Base-by-base conservation (phyloP, 1,139 yeast species). In the Taphrina confusa region DNA sequence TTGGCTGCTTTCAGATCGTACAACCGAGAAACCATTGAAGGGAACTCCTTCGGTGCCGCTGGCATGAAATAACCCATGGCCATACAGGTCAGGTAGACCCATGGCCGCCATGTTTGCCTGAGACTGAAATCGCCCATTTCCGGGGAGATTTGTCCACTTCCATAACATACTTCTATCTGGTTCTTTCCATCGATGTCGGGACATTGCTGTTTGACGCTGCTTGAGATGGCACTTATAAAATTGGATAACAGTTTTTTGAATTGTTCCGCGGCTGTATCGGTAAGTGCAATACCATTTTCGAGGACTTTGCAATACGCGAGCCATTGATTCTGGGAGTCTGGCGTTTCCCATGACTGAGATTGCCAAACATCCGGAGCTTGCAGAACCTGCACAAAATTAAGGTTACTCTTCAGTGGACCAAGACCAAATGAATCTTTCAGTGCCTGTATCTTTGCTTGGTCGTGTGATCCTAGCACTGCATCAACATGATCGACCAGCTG, bases 1-100 rank as follows among this genome's bases (percentile, higher is more conserved):
- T 27, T 42, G 47, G 9, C 14, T 1, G 30, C 30, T 4, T 42
- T 14, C 18, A 23, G 31, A n/a, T 42, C 47, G 31, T 23, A 9
- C 12, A 42, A 31, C 4, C 47, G 47, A 5, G 47, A 42, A 2
- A 42, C 22, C 30, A 42, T 23, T n/a, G 47, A 42, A 22, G 47
- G 47, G 6, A 42, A 18, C 2, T 31, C 47, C 9, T 20, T 23
- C 1, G 47, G 47, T 4, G 47, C 47, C 12, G 47, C 47, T 16
- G 47, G 2, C 9, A 9, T 42, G 47, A 25, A 42, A 9, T 16
- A 23, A 6, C 47, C 47, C 30, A 23, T 11, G 30, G 20, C 22
- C 12, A 31, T 42, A 2, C 30, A 23, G 3, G 3, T 5, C 31
- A 25, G 3, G 31, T 42, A 42, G n/a, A 23, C 33, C 47, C 47